Base-by-base conservation (phyloP, 805 yeast genomes). In the Brettanomyces naardenensis region DNA sequence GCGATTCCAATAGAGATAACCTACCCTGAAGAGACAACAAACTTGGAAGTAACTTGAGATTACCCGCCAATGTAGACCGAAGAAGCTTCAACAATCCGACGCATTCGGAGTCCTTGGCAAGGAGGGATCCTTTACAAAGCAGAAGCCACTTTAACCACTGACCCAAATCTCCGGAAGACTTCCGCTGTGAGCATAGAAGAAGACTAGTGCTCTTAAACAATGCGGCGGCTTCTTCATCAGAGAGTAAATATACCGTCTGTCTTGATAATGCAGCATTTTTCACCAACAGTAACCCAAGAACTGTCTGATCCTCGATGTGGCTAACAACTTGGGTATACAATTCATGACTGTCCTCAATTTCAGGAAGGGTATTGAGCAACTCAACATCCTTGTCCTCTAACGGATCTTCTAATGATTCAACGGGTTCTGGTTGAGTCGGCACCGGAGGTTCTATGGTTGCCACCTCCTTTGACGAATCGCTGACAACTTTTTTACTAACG, bases 1-100 rank as follows among this genome's bases (percentile, higher is more conserved):
- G 97, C 3, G 87, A 73, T 45, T 73, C 73, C 31, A 90, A 67
- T 56, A 90, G 69, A 51, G 80, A 83, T 33, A 90, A 65, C 45
- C 92, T 75, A 33, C 98, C 98, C 57, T 89, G 94, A 22, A 90
- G 69, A 2, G 92, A 78, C 19, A 89, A 62, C 36, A 90, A 65
- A 28, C 75, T 70, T 6, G 89, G 82, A 44, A 90, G 61, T 19
- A 69, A 68, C 43, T 70, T 70, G 57, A 73, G 66, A 23, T 73
- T 80, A 39, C 73, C 64, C 15, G 66, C 61, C 21, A 89, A 62
- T 1, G 81, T 68, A 3, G 71, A 53, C 54, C 76, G 80, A 39
- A 90, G 58, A 3, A 69, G 61, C 31, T 75, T 75, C 37, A 82
- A 62, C 18, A 77, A 65, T 28, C 68, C 73, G 38, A 75, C 65